Conservation (phyloP, 169 alveolate genomes). For the Eimeria maxima region DNA sequence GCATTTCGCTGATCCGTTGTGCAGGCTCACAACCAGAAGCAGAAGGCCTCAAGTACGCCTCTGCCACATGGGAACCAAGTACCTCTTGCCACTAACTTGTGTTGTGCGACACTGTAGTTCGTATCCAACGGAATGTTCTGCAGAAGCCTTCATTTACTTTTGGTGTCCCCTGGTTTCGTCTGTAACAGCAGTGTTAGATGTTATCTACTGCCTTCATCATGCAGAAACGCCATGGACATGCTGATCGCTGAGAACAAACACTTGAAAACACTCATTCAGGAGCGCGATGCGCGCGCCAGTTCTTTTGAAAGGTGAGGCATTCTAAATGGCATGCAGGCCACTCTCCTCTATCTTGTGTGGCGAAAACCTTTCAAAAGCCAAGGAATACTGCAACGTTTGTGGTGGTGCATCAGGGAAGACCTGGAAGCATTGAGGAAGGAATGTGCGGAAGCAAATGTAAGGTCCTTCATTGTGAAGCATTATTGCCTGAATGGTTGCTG, state of each 20-base stretch:
- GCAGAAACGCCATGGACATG: slow-evolving; percentile 71
- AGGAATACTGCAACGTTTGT: background rate
- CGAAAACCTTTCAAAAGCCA: background rate
- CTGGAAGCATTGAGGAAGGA: slow-evolving; percentile 29
- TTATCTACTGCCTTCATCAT: background rate
- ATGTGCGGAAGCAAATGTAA: slow-evolving; percentile 37
- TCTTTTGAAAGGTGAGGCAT: slow-evolving; percentile 25
- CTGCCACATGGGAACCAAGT: background rate
- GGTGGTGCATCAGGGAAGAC: slow-evolving; percentile 2
- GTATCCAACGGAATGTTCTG: background rate
- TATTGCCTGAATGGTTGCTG: background rate
- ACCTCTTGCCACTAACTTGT: background rate
- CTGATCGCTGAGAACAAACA: slow-evolving; percentile 57
- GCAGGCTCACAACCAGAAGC: slow-evolving; percentile 60
- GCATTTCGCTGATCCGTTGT: background rate
- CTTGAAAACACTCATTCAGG: slow-evolving; percentile 41
- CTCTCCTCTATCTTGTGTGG: background rate
- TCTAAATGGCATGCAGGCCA: background rate
- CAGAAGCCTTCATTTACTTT: background rate
- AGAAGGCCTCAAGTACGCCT: slow-evolving; percentile 64
- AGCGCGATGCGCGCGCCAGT: slow-evolving; percentile 46
- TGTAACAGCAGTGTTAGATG: background rate
- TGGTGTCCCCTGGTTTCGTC: background rate
- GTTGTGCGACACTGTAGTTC: background rate
- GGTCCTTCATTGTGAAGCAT: background rate